Conservation (phyloP, 2,329 filamentous ascomycete genomes). For the Teratosphaeria zuluensis region DNA sequence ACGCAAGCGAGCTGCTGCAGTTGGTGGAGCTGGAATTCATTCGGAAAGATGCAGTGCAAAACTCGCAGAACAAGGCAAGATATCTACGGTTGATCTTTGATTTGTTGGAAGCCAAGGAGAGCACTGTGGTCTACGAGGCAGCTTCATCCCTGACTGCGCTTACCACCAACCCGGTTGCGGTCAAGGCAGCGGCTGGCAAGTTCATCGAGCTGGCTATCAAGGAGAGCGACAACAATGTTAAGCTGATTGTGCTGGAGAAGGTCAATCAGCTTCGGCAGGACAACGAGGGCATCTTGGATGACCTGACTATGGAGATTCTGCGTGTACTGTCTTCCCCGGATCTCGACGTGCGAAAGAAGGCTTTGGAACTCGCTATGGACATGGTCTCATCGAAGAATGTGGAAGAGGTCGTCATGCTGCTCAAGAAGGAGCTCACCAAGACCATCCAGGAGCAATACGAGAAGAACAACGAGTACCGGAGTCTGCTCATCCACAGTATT, state of each 20-base stretch:
- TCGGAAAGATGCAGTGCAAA: slow-evolving; percentile 90
- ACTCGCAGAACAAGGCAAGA: slow-evolving; percentile 87
- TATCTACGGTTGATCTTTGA: slow-evolving; percentile 96
- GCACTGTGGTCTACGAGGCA: slow-evolving; percentile 94
- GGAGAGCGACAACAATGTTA: slow-evolving; percentile 98
- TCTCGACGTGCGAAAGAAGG: slow-evolving; percentile 89
- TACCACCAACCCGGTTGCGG: slow-evolving; percentile 91
- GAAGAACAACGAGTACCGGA: slow-evolving; percentile 92
- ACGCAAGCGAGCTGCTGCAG: slow-evolving; percentile 87
- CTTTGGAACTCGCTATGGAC: slow-evolving; percentile 78
- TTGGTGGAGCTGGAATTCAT: slow-evolving; percentile 95
- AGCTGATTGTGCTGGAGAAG: slow-evolving; percentile 91
- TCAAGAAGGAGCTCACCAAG: slow-evolving; percentile 97
- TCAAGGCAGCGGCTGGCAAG: slow-evolving; percentile 91
- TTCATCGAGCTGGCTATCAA: slow-evolving; percentile 97
- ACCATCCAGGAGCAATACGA: slow-evolving; percentile 98
- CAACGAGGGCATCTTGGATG: slow-evolving; percentile 85
- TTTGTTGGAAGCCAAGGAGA: slow-evolving; percentile 81
- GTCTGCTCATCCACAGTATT: slow-evolving; percentile 90
- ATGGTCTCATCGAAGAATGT: slow-evolving; percentile 99
- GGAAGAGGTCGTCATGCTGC: slow-evolving; percentile 86
- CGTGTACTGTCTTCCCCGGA: slow-evolving; percentile 91
- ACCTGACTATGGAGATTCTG: slow-evolving; percentile 92
- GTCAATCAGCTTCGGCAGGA: slow-evolving; percentile 79
- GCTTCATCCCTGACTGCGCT: slow-evolving; percentile 88